Conservation (phyloP, 2,329 filamentous ascomycete genomes). For the Epichloe coenophiala region DNA sequence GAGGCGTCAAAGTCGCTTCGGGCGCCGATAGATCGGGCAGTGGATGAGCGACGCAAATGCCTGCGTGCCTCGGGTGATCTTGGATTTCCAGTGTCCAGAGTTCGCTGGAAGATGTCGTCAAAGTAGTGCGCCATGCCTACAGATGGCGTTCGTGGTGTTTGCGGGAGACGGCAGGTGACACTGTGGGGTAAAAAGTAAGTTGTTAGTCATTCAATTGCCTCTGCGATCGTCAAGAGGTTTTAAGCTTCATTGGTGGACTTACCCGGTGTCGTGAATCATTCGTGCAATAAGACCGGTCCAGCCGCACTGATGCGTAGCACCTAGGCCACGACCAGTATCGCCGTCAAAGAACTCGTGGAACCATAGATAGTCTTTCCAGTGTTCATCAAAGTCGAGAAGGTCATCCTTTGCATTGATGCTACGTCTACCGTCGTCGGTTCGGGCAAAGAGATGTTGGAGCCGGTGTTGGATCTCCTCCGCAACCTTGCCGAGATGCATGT, state of each 20-base stretch:
- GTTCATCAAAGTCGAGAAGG: slow-evolving; percentile 74
- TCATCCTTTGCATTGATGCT: slow-evolving; percentile 81
- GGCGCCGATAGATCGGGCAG: slow-evolving; percentile 68
- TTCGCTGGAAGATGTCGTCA: slow-evolving; percentile 64
- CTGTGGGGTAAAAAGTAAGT: slow-evolving; percentile 26
- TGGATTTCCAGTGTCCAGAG: slow-evolving; percentile 21
- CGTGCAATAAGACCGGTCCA: slow-evolving; percentile 94
- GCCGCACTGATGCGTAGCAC: slow-evolving; percentile 86
- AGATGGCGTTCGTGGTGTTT: slow-evolving; percentile 80
- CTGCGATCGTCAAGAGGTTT: not conserved
- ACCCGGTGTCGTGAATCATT: slow-evolving; percentile 97
- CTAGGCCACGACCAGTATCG: slow-evolving; percentile 75
- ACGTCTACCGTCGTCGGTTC: slow-evolving; percentile 71
- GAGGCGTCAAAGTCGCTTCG: slow-evolving; percentile 62
- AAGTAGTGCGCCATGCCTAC: slow-evolving; percentile 86
- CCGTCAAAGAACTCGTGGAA: slow-evolving; percentile 98
- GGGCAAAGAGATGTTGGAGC: slow-evolving; percentile 79
- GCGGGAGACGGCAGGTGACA: slow-evolving; percentile 77
- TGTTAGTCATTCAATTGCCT: not conserved
- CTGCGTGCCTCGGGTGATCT: slow-evolving; percentile 27
- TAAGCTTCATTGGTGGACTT: slow-evolving; percentile 24
- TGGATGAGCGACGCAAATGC: slow-evolving; percentile 63
- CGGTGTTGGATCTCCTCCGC: slow-evolving; percentile 92
- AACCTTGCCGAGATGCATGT: slow-evolving; percentile 90
- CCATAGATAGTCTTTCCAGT: slow-evolving; percentile 80